Evolutionary conservation across 2,329 filamentous ascomycete species (phyloP).

Genomic region (Samsoniella hepiali): DNA sequence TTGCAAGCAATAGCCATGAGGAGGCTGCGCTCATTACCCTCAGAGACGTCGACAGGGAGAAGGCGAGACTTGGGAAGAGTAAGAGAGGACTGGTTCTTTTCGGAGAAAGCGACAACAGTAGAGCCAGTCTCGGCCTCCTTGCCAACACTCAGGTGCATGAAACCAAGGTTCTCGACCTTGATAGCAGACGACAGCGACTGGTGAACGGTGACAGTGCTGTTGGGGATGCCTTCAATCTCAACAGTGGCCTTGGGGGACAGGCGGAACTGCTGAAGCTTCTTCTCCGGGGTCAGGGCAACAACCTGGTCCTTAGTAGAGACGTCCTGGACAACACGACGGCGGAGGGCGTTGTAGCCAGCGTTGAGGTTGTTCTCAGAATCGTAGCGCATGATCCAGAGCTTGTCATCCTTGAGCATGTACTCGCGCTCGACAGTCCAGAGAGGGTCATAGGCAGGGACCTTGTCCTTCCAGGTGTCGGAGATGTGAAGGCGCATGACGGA

Average conservation of each 20-base stretch:
- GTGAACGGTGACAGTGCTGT: constrained; percentile 13
- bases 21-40: constrained; percentile 13
- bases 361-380: constrained; percentile 15
- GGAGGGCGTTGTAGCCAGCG: constrained; percentile 19
- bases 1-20: constrained; percentile 17
- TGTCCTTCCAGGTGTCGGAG: constrained; percentile 19
- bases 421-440: constrained; percentile 19
- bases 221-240: constrained; percentile 13
- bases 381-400: constrained; percentile 18
- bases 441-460: constrained; percentile 15
- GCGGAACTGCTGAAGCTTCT: constrained; percentile 19
- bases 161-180: constrained; percentile 17
- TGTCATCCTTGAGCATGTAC: constrained; percentile 19
- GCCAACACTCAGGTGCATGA: constrained; percentile 15
- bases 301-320: constrained; percentile 16
- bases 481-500: constrained; percentile 17
- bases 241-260: constrained; percentile 16
- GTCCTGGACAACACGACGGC: constrained; percentile 16
- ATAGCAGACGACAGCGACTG: constrained; percentile 15
- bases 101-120: constrained; percentile 13
- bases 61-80: constrained; percentile 16
- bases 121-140: constrained; percentile 13
- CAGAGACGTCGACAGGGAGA: constrained; percentile 11
- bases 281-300: constrained; percentile 15
- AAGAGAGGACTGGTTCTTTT: constrained; percentile 16